These are phyloP conservation scores for Auriscalpium microsporum DNA, from an alignment of 768 basidiomycete genomes.

Conservation along the genomic window DNA sequence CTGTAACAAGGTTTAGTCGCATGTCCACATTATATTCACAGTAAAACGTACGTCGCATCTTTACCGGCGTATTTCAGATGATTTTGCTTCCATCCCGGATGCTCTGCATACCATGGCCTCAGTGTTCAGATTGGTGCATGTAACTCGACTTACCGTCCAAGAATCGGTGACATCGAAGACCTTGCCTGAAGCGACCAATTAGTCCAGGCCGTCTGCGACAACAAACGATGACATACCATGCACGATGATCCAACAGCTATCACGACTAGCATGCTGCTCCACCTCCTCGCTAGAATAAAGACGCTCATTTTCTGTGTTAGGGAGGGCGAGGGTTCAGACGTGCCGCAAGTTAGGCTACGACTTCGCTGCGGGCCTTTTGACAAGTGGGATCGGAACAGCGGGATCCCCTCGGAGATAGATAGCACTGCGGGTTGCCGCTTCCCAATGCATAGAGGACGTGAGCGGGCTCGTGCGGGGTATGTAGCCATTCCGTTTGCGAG, in stretches of 20 bases:
- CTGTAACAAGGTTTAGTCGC: conserved; percentile 2
- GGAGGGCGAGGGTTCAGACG: not conserved
- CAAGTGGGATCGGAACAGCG: not conserved
- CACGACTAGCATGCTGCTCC: not conserved
- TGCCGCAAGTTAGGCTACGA: not conserved
- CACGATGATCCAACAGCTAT: conserved; percentile 1
- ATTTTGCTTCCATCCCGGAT: conserved; percentile 37
- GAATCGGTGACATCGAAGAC: conserved; percentile 38
- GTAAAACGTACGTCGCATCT: conserved; percentile 29
- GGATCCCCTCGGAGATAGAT: not conserved
- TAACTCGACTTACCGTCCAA: conserved; percentile 19
- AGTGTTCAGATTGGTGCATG: not conserved
- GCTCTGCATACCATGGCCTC: not conserved
- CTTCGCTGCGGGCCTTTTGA: not conserved
- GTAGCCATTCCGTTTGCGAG: no score
- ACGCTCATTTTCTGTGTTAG: not conserved
- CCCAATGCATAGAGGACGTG: no score
- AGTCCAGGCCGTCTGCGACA: not conserved
- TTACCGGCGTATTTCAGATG: conserved; percentile 47
- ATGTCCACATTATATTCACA: not conserved
- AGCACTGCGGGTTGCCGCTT: no score
- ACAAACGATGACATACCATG: not conserved
- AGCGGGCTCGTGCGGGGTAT: no score
- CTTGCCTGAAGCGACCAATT: conserved; percentile 9
- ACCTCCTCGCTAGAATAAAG: not conserved